These are phyloP conservation scores for Chlamydomonas sp. DNA, from an alignment of 139 green algal species.

Conservation along the genomic window DNA sequence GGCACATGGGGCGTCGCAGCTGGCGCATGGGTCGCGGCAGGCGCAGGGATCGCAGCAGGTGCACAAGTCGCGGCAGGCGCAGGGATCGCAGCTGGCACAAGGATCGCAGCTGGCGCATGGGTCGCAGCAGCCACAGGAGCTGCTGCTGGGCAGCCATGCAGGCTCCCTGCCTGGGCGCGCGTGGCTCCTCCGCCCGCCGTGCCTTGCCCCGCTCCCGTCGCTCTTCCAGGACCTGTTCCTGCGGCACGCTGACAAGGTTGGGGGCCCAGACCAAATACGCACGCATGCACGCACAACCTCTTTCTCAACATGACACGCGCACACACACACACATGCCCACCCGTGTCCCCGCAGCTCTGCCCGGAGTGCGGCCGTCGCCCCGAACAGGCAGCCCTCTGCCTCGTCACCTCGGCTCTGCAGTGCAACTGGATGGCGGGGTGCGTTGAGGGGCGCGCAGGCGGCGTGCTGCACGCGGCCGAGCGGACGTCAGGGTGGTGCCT, in stretches of 20 bases:
- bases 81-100: no score
- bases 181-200: background rate
- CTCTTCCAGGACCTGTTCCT: slow-evolving; percentile 30
- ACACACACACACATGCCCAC: background rate
- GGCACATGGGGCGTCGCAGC: no score
- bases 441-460: slow-evolving; percentile 15
- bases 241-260: slow-evolving; percentile 4
- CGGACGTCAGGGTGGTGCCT: slow-evolving; percentile 16
- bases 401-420: slow-evolving; percentile 24
- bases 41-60: no score
- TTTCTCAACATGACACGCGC: no score
- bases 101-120: no score
- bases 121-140: no score
- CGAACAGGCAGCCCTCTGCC: slow-evolving; percentile 20
- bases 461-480: slow-evolving; percentile 23
- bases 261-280: no score
- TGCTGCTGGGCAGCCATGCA: no score
- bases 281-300: no score
- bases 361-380: slow-evolving; percentile 10
- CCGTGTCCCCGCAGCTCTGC: slow-evolving; percentile 17
- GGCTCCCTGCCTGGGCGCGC: no score
- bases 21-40: no score
- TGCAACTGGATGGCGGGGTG: slow-evolving; percentile 27
- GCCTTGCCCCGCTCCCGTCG: slow-evolving; percentile 19
- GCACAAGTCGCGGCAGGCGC: no score